Percentiles rank a stretch among this genome's conserved stretches.
These are phyloP conservation scores for Knoxia roxburghii DNA, from an alignment of 257 asterid genomes.

Conservation along the genomic window DNA sequence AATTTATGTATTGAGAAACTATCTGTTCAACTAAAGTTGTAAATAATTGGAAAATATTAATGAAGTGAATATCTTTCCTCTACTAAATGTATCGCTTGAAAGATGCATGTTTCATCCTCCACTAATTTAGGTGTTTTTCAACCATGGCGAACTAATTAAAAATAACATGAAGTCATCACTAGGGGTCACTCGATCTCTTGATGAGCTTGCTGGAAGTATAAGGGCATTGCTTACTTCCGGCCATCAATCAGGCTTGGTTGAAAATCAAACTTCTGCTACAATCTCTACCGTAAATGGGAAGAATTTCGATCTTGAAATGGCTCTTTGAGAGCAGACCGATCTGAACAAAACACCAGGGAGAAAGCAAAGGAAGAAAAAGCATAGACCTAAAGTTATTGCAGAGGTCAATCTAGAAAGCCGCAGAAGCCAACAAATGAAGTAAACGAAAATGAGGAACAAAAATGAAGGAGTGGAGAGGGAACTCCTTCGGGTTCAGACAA, in stretches of 20 bases:
- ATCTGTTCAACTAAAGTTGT: too few relatives aligned
- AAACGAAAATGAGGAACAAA: constrained; percentile 33
- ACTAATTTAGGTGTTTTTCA: too few relatives aligned
- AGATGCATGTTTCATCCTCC: too few relatives aligned
- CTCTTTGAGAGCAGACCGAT: constrained; percentile 43
- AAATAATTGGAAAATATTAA: too few relatives aligned
- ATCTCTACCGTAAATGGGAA: constrained; percentile 36
- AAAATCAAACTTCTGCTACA: constrained; percentile 25
- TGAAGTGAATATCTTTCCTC: too few relatives aligned
- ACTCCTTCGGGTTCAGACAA: constrained; percentile 25
- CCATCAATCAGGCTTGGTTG: constrained; percentile 32
- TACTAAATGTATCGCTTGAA: too few relatives aligned
- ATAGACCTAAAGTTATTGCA: constrained; percentile 84
- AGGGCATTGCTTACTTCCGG: too few relatives aligned
- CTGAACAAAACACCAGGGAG: constrained; percentile 55
- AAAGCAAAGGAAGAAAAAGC: constrained; percentile 70
- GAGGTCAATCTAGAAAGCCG: constrained; percentile 53
- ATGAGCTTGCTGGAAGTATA: too few relatives aligned
- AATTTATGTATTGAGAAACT: too few relatives aligned
- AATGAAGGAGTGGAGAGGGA: constrained; percentile 22
- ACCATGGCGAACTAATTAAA: too few relatives aligned
- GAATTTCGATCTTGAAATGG: constrained; percentile 76
- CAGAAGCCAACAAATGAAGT: constrained; percentile 40
- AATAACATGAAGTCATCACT: too few relatives aligned
- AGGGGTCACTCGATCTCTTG: too few relatives aligned